These are phyloP conservation scores for Trichoderma guizhouense DNA, from an alignment of 2,329 filamentous ascomycete species.

Conservation along the genomic window DNA sequence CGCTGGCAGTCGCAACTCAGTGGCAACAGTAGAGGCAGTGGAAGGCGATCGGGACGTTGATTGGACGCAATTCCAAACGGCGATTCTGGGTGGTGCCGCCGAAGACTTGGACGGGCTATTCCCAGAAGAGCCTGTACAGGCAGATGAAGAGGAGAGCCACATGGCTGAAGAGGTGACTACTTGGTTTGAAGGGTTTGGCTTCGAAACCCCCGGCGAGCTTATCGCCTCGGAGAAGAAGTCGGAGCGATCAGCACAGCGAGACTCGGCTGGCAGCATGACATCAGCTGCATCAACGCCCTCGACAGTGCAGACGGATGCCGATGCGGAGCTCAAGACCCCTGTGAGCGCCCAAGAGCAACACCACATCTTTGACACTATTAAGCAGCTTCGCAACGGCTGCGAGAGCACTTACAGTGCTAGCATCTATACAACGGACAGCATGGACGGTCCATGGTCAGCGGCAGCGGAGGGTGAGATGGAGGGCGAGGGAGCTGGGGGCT, in stretches of 20 bases:
- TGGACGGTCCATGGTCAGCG: not conserved
- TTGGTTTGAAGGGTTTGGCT: constrained; percentile 53
- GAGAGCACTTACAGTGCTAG: constrained; percentile 18
- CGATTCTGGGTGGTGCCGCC: constrained; percentile 56
- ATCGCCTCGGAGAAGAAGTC: constrained; percentile 27
- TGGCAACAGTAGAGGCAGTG: constrained; percentile 16
- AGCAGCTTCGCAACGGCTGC: constrained; percentile 29
- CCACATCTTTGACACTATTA: constrained; percentile 29
- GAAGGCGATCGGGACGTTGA: constrained; percentile 51
- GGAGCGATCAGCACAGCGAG: constrained; percentile 24
- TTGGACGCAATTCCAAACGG: constrained; percentile 65
- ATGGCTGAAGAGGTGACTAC: constrained; percentile 41
- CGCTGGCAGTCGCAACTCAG: constrained; percentile 30
- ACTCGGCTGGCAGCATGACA: constrained; percentile 18
- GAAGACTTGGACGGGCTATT: constrained; percentile 37
- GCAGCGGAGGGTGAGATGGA: not conserved
- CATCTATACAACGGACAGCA: constrained; percentile 1
- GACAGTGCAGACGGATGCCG: constrained; percentile 30
- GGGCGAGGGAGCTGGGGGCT: constrained; percentile 26
- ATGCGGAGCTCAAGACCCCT: constrained; percentile 39
- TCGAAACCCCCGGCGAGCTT: constrained; percentile 43
- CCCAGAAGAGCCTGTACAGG: constrained; percentile 24
- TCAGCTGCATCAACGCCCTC: constrained; percentile 27
- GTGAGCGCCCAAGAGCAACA: constrained; percentile 23
- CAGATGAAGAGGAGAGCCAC: constrained; percentile 42